Base-by-base conservation (phyloP, 2,329 filamentous ascomycete species). In the Calonectria honghensis region DNA sequence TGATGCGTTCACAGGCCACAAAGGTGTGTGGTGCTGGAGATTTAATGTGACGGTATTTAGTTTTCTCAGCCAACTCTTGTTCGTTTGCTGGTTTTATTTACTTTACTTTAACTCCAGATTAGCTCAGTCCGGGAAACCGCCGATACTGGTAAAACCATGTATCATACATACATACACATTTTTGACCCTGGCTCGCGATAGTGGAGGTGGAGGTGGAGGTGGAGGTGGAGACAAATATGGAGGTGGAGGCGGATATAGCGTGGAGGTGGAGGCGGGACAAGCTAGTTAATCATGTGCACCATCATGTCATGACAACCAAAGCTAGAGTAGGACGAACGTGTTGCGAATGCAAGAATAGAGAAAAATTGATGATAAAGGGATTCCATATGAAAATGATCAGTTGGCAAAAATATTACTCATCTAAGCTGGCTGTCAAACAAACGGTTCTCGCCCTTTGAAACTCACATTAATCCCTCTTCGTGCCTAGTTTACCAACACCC, bases 261-360 rank as follows among this genome's bases (percentile, higher is more conserved):
- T 29, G 24, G 51, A 54, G 24, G 51, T 32, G 59, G 59, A 63
- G 59, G 59, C 11, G 59, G 37, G 13, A 16, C 39, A 6, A 65
- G 27, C 39, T 1, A 48, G 24, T 31, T 48, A 2, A 11, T 14
- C 6, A 11, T 10, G 27, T 9, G 32, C 18, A 13, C 14, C 59
- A 64, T 63, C 59, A 63, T 63, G 59, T 64, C 59, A 64, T 48
- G 61, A 32, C 61, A 65, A 64, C 59, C 9, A 7, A 24, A 11
- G 27, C 16, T 20, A 2, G 27, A 48, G 39, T 45, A 18, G 61
- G 20, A 29, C 27, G n/a, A 10, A 5, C 4, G 27, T 5, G 7
- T 6, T 65, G 39, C n/a, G 39, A 14, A 32, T 65, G 9, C 18
- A 14, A 6, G 41, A 31, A 31, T 2, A 4, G 10, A 31, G 39